Evolutionary conservation across 2,329 filamentous ascomycete species (phyloP), one percentile per base, ranked within the genome.

Genomic region (Curvularia hawaiiensis): DNA sequence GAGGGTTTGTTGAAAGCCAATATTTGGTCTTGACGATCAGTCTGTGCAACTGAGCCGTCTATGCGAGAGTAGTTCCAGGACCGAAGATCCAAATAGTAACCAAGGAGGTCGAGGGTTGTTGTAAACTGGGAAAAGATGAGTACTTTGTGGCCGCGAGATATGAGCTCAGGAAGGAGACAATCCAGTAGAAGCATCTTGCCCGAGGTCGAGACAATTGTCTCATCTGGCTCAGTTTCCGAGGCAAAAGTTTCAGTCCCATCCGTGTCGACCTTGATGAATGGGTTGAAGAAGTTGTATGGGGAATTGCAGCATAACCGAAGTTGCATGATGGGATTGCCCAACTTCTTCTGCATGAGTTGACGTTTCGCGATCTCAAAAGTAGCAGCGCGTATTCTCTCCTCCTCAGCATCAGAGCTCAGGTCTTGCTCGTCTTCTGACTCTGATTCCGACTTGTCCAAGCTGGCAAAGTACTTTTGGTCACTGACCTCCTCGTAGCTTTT

Each of bases 51-150:
- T 0, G 86, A 88, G 11, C 95, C 95, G 67, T 98, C 95, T 52
- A 99, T 97, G 6, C 95, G 91, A 70, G 93, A 97, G 24, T 90
- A 84, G 1, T 88, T 85, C 91, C 92, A 97, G 1, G 82, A 79
- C 8, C 91, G 88, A 1, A 98, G 83, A n/a, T 79, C 80, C 46
- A 92, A 92, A 78, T 97, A 99, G 54, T 94, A 90, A 61, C 96
- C 87, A 0, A 99, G 81, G 2, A 99, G 90, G 69, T 98, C 92
- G 0, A 99, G 85, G 62, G 97, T 93, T 0, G 90, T 96, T 56
- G 93, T 96, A 79, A 99, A 99, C 71, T 99, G 95, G 0, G 91
- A 96, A 77, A 99, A 99, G 50, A 99, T 92, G 45, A 99, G 85
- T 28, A 98, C 89, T 71, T 98, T 98, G 79, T 97, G 93, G 3